A percentile compares a stretch with the other conserved stretches of the same genome.
These are phyloP conservation scores for Senna siamea DNA, from an alignment of 306 rosid genomes.

Conservation along the genomic window DNA sequence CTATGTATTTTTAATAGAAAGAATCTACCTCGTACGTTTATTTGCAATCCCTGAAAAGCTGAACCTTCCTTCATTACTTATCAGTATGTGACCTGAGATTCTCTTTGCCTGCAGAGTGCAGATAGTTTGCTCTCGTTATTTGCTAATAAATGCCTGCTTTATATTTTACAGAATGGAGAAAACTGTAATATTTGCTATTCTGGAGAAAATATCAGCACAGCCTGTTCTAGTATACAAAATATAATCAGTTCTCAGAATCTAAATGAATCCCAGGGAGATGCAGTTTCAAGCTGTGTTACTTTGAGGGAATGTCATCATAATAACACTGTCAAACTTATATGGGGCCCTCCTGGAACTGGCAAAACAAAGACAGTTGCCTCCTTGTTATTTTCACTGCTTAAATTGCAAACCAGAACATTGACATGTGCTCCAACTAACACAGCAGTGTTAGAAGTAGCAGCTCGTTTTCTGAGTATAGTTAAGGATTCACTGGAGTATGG, in stretches of 20 bases:
- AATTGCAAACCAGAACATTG: conserved; percentile 48
- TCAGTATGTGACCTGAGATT: not conserved
- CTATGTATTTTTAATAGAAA: not conserved
- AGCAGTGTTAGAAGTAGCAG: conserved; percentile 53
- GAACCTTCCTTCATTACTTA: not conserved
- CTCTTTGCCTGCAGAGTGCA: not conserved
- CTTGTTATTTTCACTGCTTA: conserved; percentile 42
- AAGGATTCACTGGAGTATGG: conserved; percentile 17
- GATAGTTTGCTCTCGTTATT: not conserved
- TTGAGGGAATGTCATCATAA: conserved; percentile 39
- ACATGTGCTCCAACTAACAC: conserved; percentile 72
- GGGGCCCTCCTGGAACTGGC: conserved; percentile 79
- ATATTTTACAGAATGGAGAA: conserved; percentile 45
- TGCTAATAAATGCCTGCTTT: not conserved
- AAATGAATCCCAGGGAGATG: conserved; percentile 52
- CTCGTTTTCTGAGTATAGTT: conserved; percentile 29
- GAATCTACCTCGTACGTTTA: not conserved
- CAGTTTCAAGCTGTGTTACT: conserved; percentile 47
- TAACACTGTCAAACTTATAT: conserved; percentile 52
- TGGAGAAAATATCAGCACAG: not conserved
- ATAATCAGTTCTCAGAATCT: conserved; percentile 40
- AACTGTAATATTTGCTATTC: conserved; percentile 34
- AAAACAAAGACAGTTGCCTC: conserved; percentile 66
- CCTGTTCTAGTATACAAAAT: not conserved
- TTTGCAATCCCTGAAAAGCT: not conserved